Conservation (phyloP, 2,329 filamentous ascomycete genomes). For the Epichloe aotearoae region DNA sequence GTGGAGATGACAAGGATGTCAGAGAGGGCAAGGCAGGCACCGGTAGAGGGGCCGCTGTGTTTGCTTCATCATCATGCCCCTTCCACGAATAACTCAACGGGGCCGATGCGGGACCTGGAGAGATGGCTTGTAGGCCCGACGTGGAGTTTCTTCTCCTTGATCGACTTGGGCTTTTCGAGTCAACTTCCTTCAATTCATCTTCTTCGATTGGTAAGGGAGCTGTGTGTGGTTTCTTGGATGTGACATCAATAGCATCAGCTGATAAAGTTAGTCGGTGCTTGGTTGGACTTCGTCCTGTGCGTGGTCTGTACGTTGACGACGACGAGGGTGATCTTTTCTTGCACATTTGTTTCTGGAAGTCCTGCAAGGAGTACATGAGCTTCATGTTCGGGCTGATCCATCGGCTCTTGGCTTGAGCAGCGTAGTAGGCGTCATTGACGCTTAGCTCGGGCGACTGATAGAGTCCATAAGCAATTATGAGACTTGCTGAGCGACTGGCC, state of each 20-base stretch:
- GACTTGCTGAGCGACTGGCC: conserved; percentile 69
- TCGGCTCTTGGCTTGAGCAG: conserved; percentile 65
- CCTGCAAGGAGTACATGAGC: conserved; percentile 77
- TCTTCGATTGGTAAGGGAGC: conserved; percentile 46
- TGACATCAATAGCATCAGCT: conserved; percentile 40
- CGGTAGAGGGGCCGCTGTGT: neutral
- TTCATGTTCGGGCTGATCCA: conserved; percentile 93
- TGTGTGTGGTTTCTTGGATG: conserved; percentile 44
- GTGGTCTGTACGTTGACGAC: conserved; percentile 34
- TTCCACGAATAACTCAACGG: conserved; percentile 50
- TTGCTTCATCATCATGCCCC: conserved; percentile 24
- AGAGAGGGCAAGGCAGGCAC: neutral
- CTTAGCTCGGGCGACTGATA: conserved; percentile 64
- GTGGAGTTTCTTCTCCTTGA: conserved; percentile 41
- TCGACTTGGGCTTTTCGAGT: conserved; percentile 30
- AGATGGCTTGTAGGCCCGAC: conserved; percentile 35
- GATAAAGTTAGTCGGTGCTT: conserved; percentile 50
- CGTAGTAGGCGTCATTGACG: conserved; percentile 73
- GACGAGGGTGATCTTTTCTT: conserved; percentile 33
- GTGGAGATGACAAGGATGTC: neutral
- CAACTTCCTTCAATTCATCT: conserved; percentile 25
- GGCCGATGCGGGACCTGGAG: conserved; percentile 53
- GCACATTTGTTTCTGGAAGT: conserved; percentile 55
- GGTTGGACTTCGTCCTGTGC: conserved; percentile 39
- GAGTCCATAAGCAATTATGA: conserved; percentile 76